Base-by-base conservation (phyloP, 2,329 filamentous ascomycete species). In the Boeremia lycopersici region DNA sequence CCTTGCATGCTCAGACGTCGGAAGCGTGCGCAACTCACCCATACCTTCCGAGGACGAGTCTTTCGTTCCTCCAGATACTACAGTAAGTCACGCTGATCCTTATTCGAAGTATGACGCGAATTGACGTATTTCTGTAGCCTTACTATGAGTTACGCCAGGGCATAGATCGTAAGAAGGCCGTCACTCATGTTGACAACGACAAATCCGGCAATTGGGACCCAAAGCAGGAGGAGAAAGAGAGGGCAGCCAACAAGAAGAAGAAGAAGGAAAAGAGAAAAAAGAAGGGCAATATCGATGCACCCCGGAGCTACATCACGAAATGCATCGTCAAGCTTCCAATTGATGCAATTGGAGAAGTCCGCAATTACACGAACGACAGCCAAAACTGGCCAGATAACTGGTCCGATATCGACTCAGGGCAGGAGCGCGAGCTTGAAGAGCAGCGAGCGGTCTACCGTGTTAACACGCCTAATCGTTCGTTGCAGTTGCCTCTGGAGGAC, bases 131-230 rank as follows among this genome's bases (percentile, higher is more conserved):
- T 4, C 42, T 15, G 10, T 15, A 68, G 65, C 51, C 48, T 9
- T 42, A 36, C 4, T 71, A 71, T 30, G 53, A 59, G 2, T 35
- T 71, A 4, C 69, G 69, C 12, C 55, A 62, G 50, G 65, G 67
- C 25, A 64, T 68, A 12, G 51, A 70, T 19, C 51, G 65, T 4
- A 58, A 62, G 7, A 56, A 60, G 11, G 17, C 53, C 0, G 56
- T 53, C 17, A 70, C 69, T 1, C 74, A 72, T 56, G 38, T 76
- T 10, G 77, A 78, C 34, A 62, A 63, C 0, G 76, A 79, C 28
- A 48, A 68, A 9, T 74, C 71, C 5, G 74, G 73, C 1, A 68
- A 76, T 38, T 79, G 76, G 38, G 65, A 72, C 43, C 76, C 67
- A 0, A 34, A 56, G 1, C 48, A 59, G 11, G 66, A 70, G 26